phyloP scores from a whole-genome alignment of 2,329 filamentous ascomycete species.

The Epichloe gansuensis region DNA sequence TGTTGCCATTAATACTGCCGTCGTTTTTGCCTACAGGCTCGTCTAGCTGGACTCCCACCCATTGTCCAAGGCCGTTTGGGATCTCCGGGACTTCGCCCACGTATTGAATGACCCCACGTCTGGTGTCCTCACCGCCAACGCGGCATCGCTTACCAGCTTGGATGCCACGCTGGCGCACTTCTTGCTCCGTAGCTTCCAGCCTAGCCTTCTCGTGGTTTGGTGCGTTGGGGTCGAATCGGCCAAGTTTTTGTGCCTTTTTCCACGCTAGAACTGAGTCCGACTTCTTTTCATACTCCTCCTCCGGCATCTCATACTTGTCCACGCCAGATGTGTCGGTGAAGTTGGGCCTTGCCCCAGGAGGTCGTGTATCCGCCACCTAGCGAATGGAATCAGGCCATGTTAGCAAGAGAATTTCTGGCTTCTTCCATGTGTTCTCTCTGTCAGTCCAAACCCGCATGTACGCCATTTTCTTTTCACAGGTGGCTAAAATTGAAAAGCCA shows the following conservation, averaged over 20 bases:
- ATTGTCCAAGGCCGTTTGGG: conserved; percentile 47
- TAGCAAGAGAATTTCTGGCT: conserved; percentile 9
- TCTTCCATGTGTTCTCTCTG: not conserved
- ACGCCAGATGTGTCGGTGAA: conserved; percentile 71
- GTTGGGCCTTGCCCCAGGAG: conserved; percentile 61
- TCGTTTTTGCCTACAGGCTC: conserved; percentile 77
- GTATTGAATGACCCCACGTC: conserved; percentile 58
- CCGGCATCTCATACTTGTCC: conserved; percentile 83
- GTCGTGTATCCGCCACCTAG: conserved; percentile 70
- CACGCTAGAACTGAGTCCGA: conserved; percentile 82
- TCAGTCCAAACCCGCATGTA: not conserved
- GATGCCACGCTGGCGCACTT: conserved; percentile 58
- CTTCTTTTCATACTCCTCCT: conserved; percentile 72
- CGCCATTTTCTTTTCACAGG: not conserved
- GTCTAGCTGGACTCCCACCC: conserved; percentile 65
- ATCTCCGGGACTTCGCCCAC: conserved; percentile 66
- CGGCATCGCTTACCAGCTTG: conserved; percentile 49
- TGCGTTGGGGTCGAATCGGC: conserved; percentile 83
- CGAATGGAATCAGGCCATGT: conserved; percentile 13
- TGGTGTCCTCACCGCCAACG: conserved; percentile 52
- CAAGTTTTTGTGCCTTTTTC: conserved; percentile 93
- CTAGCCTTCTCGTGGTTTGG: conserved; percentile 61
- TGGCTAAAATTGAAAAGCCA: not conserved
- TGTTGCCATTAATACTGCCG: conserved; percentile 51
- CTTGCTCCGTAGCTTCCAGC: conserved; percentile 52